A percentile compares a stretch with the other conserved stretches of the same genome.
Evolutionary conservation across 2,329 filamentous ascomycete species (phyloP).

Genomic region (Neofusicoccum sp.): DNA sequence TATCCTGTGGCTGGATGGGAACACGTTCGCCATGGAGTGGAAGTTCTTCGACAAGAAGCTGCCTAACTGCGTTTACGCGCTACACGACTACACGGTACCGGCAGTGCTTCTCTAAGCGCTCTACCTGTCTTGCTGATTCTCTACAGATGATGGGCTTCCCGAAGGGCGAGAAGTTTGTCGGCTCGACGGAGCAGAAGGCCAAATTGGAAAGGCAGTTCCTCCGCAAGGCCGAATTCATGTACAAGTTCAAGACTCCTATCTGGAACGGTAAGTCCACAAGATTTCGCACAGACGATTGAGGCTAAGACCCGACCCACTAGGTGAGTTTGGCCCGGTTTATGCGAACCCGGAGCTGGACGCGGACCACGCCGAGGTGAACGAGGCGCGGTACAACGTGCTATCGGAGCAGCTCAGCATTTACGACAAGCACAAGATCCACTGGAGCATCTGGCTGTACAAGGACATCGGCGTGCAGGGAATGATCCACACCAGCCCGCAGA

Average conservation of each 20-base stretch:
- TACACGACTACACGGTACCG: conserved; percentile 54
- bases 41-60: conserved; percentile 41
- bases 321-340: conserved; percentile 54
- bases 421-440: conserved; percentile 54
- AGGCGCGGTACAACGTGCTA: conserved; percentile 46
- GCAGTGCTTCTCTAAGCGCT: too few relatives aligned
- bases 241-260: conserved; percentile 44
- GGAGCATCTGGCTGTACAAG: conserved; percentile 54
- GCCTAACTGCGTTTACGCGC: conserved; percentile 53
- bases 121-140: background rate
- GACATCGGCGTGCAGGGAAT: conserved; percentile 40
- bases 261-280: conserved; percentile 44
- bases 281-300: conserved; percentile 47
- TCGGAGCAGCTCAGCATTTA: conserved; percentile 55
- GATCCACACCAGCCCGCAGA: conserved; percentile 26
- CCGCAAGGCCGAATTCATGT: conserved; percentile 54
- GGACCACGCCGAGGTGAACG: conserved; percentile 43
- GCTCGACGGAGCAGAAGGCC: conserved; percentile 46
- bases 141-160: conserved; percentile 51
- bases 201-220: conserved; percentile 49
- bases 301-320: conserved; percentile 57
- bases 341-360: conserved; percentile 44
- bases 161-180: conserved; percentile 45
- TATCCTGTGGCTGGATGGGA: conserved; percentile 46
- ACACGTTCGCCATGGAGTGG: conserved; percentile 44